Conservation (phyloP, 352 stramenopile species). For the Elongisporangium undulatum region DNA sequence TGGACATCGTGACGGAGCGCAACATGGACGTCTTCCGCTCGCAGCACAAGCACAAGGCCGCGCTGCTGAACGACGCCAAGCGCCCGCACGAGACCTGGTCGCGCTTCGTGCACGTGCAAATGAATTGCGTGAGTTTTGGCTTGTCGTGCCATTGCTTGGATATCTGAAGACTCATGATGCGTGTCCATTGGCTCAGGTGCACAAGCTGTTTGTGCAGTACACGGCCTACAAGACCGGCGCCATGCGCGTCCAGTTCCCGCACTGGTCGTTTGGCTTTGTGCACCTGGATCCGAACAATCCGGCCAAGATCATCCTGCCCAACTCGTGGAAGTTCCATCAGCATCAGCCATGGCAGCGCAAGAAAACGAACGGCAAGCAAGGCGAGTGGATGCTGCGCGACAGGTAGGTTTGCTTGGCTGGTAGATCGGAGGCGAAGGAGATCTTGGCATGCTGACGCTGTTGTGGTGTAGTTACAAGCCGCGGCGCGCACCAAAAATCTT, state of each 20-base stretch:
- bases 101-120: conserved; percentile 65
- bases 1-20: conserved; percentile 49
- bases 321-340: conserved; percentile 70
- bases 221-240: conserved; percentile 73
- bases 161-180: background rate
- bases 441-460: background rate
- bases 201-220: conserved; percentile 82
- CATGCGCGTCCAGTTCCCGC: conserved; percentile 53
- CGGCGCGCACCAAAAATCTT: conserved; percentile 45
- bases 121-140: conserved; percentile 49
- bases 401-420: conserved; percentile 14
- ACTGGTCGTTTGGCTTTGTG: conserved; percentile 74
- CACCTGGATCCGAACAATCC: conserved; percentile 76
- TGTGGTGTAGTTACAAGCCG: conserved; percentile 28
- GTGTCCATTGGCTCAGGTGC: conserved; percentile 16
- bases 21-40: conserved; percentile 32
- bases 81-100: conserved; percentile 46
- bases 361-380: conserved; percentile 66
- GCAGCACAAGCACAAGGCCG: conserved; percentile 16
- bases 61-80: conserved; percentile 50
- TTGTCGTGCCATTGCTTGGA: background rate
- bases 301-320: conserved; percentile 50
- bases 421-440: background rate
- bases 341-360: conserved; percentile 55
- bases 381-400: conserved; percentile 61